Evolutionary conservation across 345 rosid genomes (phyloP).

Genomic region (Camelina neglecta): DNA sequence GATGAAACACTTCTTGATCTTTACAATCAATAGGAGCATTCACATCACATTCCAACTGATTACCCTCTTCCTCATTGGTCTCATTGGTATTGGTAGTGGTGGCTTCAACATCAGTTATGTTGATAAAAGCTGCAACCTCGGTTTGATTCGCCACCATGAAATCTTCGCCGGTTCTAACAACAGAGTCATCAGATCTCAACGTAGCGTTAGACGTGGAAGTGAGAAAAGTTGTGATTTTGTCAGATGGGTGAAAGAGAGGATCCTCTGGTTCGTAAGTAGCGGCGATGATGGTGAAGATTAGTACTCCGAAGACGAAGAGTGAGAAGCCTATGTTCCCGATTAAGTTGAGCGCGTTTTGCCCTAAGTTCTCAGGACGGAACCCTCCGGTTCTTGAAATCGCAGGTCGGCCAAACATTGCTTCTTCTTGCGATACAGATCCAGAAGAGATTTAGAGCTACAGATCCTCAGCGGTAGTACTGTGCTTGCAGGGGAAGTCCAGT

Average conservation of each 20-base stretch:
- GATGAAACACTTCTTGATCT: slow-evolving; percentile 84
- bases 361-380: slow-evolving; percentile 77
- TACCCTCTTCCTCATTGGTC: slow-evolving; percentile 24
- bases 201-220: slow-evolving; percentile 85
- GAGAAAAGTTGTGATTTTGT: slow-evolving; percentile 77
- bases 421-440: neutral
- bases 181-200: slow-evolving; percentile 68
- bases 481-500: neutral
- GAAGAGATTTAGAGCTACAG: slow-evolving; percentile 12
- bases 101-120: slow-evolving; percentile 65
- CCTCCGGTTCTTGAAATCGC: slow-evolving; percentile 53
- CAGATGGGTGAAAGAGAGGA: slow-evolving; percentile 84
- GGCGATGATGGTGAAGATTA: slow-evolving; percentile 89
- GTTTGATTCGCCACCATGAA: slow-evolving; percentile 80
- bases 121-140: slow-evolving; percentile 62
- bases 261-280: slow-evolving; percentile 93
- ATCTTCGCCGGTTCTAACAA: slow-evolving; percentile 87
- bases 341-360: slow-evolving; percentile 79
- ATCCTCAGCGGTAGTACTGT: slow-evolving; percentile 31
- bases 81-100: slow-evolving; percentile 17
- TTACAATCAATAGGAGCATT: slow-evolving; percentile 70
- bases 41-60: slow-evolving; percentile 49
- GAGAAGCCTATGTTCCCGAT: slow-evolving; percentile 88
- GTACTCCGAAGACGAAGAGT: slow-evolving; percentile 74
- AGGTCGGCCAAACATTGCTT: slow-evolving; percentile 67